Evolutionary conservation across 1,139 yeast species (phyloP).

Genomic region (Diutina catenulata): DNA sequence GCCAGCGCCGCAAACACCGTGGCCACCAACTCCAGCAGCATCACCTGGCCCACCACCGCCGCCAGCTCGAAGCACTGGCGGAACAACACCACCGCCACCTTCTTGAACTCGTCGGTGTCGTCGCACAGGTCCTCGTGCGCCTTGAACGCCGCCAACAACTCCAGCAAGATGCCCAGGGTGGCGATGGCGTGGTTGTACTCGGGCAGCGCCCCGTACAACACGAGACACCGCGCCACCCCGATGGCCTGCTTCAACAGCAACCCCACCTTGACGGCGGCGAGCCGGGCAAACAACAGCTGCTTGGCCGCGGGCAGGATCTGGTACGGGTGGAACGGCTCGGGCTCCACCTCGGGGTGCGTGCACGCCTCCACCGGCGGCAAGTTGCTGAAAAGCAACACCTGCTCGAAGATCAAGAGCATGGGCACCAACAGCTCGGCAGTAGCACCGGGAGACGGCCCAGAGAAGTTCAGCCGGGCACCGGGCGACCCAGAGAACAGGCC

Average conservation of each 20-base stretch:
- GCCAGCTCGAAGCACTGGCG: slow-evolving; percentile 2
- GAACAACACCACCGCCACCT: background rate
- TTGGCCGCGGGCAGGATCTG: too few relatives aligned
- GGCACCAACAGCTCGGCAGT: background rate
- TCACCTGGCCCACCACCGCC: background rate
- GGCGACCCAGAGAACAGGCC: too few relatives aligned
- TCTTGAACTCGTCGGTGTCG: background rate
- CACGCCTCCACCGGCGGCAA: background rate
- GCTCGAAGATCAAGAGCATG: background rate
- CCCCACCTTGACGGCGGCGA: too few relatives aligned
- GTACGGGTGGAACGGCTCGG: too few relatives aligned
- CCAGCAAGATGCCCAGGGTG: background rate
- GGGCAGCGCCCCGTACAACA: too few relatives aligned
- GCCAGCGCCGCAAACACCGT: background rate
- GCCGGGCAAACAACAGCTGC: too few relatives aligned
- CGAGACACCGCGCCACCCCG: too few relatives aligned
- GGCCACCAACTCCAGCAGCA: background rate
- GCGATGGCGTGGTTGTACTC: too few relatives aligned
- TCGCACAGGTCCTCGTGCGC: background rate
- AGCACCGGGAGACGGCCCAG: background rate
- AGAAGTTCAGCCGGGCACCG: too few relatives aligned
- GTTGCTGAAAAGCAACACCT: background rate
- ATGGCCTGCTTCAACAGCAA: too few relatives aligned
- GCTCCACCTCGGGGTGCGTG: too few relatives aligned
- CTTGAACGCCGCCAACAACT: background rate